Evolutionary conservation across 768 basidiomycete genomes (phyloP).

Genomic region (Tulasnella sp.): DNA sequence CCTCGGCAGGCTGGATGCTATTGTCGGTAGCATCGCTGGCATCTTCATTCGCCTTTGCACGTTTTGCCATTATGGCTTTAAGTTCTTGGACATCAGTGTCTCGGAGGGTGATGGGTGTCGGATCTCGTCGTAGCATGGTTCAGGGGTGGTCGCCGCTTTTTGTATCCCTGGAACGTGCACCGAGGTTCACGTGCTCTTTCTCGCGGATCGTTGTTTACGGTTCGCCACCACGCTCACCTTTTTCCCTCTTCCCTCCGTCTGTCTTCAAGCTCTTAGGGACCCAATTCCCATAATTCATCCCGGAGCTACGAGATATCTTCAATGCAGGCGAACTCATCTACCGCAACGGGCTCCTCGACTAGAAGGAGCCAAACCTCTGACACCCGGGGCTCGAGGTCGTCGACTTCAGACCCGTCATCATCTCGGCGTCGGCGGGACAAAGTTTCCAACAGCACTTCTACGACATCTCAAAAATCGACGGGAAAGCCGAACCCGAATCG

Average conservation of each 20-base stretch:
- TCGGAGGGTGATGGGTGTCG: conserved; percentile 70
- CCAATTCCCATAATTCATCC: background rate
- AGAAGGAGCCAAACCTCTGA: background rate
- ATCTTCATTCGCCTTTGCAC: conserved; percentile 32
- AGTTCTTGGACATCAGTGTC: conserved; percentile 77
- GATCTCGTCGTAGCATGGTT: conserved; percentile 68
- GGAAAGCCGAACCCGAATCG: background rate
- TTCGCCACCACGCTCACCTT: background rate
- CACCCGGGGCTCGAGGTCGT: background rate
- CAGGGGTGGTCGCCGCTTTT: background rate
- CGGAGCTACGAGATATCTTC: background rate
- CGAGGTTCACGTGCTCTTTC: background rate
- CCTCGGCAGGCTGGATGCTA: conserved; percentile 3
- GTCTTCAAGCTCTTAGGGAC: background rate
- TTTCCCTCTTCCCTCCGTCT: background rate
- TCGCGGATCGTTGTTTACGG: background rate
- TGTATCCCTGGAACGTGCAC: background rate
- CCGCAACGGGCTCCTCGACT: background rate
- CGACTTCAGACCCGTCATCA: background rate
- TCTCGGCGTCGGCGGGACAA: background rate
- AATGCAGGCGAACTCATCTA: background rate
- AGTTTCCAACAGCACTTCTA: background rate
- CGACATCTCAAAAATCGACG: background rate
- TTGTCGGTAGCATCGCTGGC: conserved; percentile 26
- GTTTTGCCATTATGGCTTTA: conserved; percentile 50